Percentiles rank a stretch among this genome's conserved stretches.
Conservation (phyloP, 768 basidiomycete genomes). For the Podaxis rugospora region DNA sequence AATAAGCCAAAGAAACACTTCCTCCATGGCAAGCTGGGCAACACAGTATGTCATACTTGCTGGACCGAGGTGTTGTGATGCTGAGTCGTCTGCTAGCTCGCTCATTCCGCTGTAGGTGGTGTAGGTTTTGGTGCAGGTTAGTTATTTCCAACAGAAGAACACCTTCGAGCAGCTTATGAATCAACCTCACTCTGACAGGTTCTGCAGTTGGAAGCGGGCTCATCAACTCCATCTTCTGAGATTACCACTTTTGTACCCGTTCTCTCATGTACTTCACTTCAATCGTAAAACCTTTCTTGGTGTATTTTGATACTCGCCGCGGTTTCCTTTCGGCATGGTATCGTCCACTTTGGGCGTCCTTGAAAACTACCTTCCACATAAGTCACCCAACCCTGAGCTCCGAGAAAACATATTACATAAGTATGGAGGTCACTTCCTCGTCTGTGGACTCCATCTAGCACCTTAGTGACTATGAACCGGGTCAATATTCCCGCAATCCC, state of each 20-base stretch:
- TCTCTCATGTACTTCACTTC: not conserved
- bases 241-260: not conserved
- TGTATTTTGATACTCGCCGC: too few relatives aligned
- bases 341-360: too few relatives aligned
- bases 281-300: too few relatives aligned
- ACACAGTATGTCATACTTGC: constrained; percentile 35
- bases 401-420: not conserved
- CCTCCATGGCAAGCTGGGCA: constrained; percentile 43
- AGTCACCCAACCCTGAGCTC: not conserved
- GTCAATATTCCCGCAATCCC: constrained; percentile 13
- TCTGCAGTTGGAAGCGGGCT: constrained; percentile 40
- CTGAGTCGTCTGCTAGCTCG: constrained; percentile 30
- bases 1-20: constrained; percentile 45
- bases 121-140: constrained; percentile 72
- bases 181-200: constrained; percentile 23
- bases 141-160: constrained; percentile 23
- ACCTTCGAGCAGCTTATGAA: constrained; percentile 11
- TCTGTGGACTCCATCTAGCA: not conserved
- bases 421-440: not conserved
- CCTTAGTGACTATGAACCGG: not conserved
- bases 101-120: constrained; percentile 57
- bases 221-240: constrained; percentile 44
- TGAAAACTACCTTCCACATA: not conserved
- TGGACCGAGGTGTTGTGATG: not conserved
- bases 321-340: too few relatives aligned